Base-by-base conservation (phyloP, 805 yeast genomes). In the Ogataea parapolymorpha region DNA sequence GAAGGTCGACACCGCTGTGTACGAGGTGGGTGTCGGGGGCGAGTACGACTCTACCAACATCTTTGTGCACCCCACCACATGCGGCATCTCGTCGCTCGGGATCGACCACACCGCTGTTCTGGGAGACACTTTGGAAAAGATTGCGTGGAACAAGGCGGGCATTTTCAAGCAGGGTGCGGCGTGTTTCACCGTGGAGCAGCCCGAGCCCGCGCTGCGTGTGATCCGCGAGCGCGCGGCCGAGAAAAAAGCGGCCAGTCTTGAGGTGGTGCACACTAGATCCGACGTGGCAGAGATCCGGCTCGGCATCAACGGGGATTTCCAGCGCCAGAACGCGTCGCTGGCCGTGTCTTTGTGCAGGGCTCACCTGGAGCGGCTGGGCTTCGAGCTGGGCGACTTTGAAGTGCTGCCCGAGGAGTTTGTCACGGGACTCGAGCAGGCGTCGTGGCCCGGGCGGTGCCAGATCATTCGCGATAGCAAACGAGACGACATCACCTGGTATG, bases 1-100 rank as follows among this genome's bases (percentile, higher is more conserved):
- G 63, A 84, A 85, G 2, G 90, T 93, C n/a, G 85, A 89, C 57
- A 77, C 96, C 26, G 97, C 98, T 10, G 82, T 93, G 27, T 89
- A 86, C 58, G 99, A 93, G 62, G 99, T 95, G 23, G 99, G 99
- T 16, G 95, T 93, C 35, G 99, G 99, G 22, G 99, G 99, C 6
- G 95, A 86, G 58, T 88, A 80, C 56, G 99, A 93, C 62, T 87
- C 96, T n/a, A 93, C 99, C 10, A 93, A 93, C 59, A 75, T 93
- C 2, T 77, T 93, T 35, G 79, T 72, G 31, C 66, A 71, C 31
- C 98, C 99, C 14, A 75, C 85, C 0, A 90, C 80, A 1, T 82
- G 95, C 34, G 99, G 95, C 27, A 82, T 93, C 13, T 68, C 93
- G 2, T 75, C 91, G 5, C 65, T 93, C 45, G 99, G 98, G 1